These are phyloP conservation scores for Naganishia sp. DNA, from an alignment of 1,284 basidiomycete genomes.

Conservation along the genomic window DNA sequence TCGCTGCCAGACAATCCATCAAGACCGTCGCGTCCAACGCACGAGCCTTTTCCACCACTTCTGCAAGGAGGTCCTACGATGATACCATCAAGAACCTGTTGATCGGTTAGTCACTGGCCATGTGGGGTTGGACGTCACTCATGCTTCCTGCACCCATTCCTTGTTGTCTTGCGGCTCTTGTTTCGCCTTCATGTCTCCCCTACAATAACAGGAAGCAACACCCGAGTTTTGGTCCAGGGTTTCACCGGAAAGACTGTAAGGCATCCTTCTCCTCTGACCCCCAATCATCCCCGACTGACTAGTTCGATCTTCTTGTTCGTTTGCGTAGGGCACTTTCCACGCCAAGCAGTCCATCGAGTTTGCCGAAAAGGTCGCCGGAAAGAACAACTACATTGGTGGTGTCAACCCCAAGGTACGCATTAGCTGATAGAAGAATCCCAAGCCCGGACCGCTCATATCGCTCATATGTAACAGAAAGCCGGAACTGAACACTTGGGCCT, in stretches of 20 bases:
- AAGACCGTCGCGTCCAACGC: conserved; percentile 30
- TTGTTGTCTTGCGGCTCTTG: conserved; percentile 8
- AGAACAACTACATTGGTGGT: conserved; percentile 93
- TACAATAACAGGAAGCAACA: conserved; percentile 70
- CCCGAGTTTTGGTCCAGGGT: conserved; percentile 89
- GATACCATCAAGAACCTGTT: conserved; percentile 89
- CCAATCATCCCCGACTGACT: conserved; percentile 22
- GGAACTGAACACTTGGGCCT: conserved; percentile 93
- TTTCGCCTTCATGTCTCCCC: not conserved
- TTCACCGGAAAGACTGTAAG: conserved; percentile 96
- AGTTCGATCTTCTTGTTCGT: not conserved
- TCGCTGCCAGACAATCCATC: conserved; percentile 20
- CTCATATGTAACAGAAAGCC: conserved; percentile 64
- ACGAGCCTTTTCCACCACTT: conserved; percentile 69
- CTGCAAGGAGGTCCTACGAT: conserved; percentile 70
- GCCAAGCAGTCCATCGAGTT: conserved; percentile 89
- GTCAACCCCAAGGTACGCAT: conserved; percentile 74
- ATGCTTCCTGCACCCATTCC: not conserved
- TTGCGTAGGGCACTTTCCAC: conserved; percentile 91
- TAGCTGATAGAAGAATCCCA: not conserved
- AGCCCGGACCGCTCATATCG: not conserved
- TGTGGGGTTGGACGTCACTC: conserved; percentile 2
- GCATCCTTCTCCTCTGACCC: not conserved
- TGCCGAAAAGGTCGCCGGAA: conserved; percentile 56
- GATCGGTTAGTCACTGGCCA: conserved; percentile 58